Percentiles rank a stretch among this genome's conserved stretches.
phyloP scores from a whole-genome alignment of 805 yeast species.

The Saturnispora gosingensis region DNA sequence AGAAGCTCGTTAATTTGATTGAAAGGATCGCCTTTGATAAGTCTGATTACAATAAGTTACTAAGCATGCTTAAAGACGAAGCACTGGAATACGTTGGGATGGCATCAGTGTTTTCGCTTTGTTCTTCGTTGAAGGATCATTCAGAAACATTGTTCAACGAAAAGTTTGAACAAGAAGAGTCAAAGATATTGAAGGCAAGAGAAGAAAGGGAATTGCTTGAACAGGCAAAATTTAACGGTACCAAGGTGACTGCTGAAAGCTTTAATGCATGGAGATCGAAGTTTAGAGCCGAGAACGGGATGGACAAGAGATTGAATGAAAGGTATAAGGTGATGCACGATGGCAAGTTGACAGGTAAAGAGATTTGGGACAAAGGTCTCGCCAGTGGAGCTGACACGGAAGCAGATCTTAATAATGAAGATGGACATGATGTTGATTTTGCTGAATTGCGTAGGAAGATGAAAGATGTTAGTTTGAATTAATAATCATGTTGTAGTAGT shows the following conservation, averaged over 20 bases:
- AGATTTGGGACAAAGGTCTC: slow-evolving; percentile 84
- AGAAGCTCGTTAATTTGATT: slow-evolving; percentile 41
- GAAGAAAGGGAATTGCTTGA: slow-evolving; percentile 67
- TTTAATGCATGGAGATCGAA: slow-evolving; percentile 60
- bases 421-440: slow-evolving; percentile 23
- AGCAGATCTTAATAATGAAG: slow-evolving; percentile 18
- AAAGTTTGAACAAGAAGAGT: slow-evolving; percentile 47
- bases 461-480: slow-evolving; percentile 6
- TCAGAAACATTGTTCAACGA: slow-evolving; percentile 61
- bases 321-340: slow-evolving; percentile 51
- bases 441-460: slow-evolving; percentile 11
- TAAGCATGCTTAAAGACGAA: slow-evolving; percentile 38
- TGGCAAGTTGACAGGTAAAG: slow-evolving; percentile 78
- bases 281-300: slow-evolving; percentile 66
- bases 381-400: slow-evolving; percentile 58
- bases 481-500: not conserved
- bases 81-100: slow-evolving; percentile 80
- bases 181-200: slow-evolving; percentile 47
- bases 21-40: slow-evolving; percentile 49
- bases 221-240: slow-evolving; percentile 84
- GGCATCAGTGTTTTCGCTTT: slow-evolving; percentile 80
- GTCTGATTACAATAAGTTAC: slow-evolving; percentile 36
- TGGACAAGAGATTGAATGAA: slow-evolving; percentile 47
- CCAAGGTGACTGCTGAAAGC: slow-evolving; percentile 76
- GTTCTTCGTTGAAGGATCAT: slow-evolving; percentile 68